Conservation (phyloP, 192 early-diverging fungal genomes). For the Mortierella claussenii region DNA sequence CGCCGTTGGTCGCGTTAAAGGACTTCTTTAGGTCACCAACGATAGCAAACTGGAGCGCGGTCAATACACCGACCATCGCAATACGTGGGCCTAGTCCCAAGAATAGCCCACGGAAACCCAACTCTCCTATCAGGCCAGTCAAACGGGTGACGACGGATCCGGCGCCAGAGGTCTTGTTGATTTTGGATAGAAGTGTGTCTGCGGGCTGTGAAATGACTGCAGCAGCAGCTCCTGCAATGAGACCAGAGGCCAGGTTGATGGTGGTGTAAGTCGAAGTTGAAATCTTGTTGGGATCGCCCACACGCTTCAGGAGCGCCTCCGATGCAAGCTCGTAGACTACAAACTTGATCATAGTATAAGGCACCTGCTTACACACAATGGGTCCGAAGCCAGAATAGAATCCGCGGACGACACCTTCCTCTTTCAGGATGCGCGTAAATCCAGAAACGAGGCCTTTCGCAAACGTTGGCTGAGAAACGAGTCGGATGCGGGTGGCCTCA, state of each 20-base stretch:
- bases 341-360: too few relatives aligned
- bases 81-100: slow-evolving; percentile 70
- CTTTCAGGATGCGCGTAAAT: too few relatives aligned
- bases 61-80: slow-evolving; percentile 69
- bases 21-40: slow-evolving; percentile 65
- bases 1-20: slow-evolving; percentile 63
- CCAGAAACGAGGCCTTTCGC: too few relatives aligned
- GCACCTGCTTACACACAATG: too few relatives aligned
- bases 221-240: slow-evolving; percentile 74
- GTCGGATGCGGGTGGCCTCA: too few relatives aligned
- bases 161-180: slow-evolving; percentile 71
- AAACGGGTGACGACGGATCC: slow-evolving; percentile 63
- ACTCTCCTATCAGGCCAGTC: slow-evolving; percentile 51
- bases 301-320: too few relatives aligned
- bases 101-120: slow-evolving; percentile 65
- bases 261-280: slow-evolving; percentile 55
- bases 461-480: too few relatives aligned
- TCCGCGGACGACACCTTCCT: too few relatives aligned
- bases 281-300: too few relatives aligned
- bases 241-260: slow-evolving; percentile 67
- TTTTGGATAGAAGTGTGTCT: slow-evolving; percentile 73
- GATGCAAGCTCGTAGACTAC: too few relatives aligned
- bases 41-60: slow-evolving; percentile 71
- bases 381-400: too few relatives aligned
- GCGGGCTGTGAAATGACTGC: slow-evolving; percentile 73